These are phyloP conservation scores for Monilinia laxa DNA, from an alignment of 2,329 filamentous ascomycete genomes.

Conservation along the genomic window DNA sequence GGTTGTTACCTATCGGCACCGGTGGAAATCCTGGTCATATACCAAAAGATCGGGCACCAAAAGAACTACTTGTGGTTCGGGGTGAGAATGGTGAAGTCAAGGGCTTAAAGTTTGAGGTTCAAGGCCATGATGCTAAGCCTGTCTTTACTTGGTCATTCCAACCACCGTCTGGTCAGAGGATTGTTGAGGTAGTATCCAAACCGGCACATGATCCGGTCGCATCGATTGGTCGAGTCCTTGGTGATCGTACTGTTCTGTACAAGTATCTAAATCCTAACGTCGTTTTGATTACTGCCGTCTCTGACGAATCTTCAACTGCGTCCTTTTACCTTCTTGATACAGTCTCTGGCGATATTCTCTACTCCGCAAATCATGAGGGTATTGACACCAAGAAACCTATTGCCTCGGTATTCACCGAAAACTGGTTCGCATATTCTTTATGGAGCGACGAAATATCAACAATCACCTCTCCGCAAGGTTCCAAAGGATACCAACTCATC, in stretches of 20 bases:
- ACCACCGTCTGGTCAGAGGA: constrained; percentile 62
- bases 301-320: constrained; percentile 58
- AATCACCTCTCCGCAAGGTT: constrained; percentile 53
- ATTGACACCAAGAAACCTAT: constrained; percentile 75
- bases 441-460: constrained; percentile 60
- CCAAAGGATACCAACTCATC: constrained; percentile 83
- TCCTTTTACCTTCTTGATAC: constrained; percentile 82
- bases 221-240: constrained; percentile 91
- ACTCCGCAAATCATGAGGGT: constrained; percentile 67
- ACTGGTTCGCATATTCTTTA: constrained; percentile 91
- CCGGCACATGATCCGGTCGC: constrained; percentile 82
- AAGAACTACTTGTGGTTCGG: constrained; percentile 55
- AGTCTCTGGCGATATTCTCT: constrained; percentile 76
- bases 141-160: constrained; percentile 71
- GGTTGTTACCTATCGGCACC: constrained; percentile 53
- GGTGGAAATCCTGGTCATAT: constrained; percentile 52
- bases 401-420: constrained; percentile 79
- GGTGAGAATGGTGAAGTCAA: constrained; percentile 51
- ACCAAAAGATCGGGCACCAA: constrained; percentile 48
- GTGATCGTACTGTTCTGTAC: constrained; percentile 90
- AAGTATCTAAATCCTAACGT: constrained; percentile 94
- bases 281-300: constrained; percentile 69
- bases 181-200: constrained; percentile 66
- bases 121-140: constrained; percentile 46
- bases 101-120: constrained; percentile 53